Base-by-base conservation (phyloP, 2,329 filamentous ascomycete genomes). In the Alternaria brassicicola region DNA sequence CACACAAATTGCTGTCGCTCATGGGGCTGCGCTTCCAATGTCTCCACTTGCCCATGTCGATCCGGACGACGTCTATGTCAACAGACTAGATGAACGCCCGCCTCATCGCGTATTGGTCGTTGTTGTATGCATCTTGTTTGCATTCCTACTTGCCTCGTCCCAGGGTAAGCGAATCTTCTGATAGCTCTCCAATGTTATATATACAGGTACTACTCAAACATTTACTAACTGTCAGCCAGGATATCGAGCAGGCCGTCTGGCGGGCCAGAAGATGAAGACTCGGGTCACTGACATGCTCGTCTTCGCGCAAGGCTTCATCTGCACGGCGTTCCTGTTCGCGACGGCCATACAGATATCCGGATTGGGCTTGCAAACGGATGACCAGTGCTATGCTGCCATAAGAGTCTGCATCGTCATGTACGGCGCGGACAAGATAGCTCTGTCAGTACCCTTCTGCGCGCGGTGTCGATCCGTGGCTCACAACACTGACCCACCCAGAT, bases 391-490 rank as follows among this genome's bases (percentile, higher is more conserved):
- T 17, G 66, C 61, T 13, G 73, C 71, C 3, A 76, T 78, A 55
- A 66, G 73, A 54, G 53, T 76, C 17, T 79, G 77, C 54, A 67
- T 79, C 12, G 64, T 64, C 6, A 73, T 78, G 60, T 79, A 78
- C 53, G 60, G 70, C 25, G 57, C 46, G 10, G 68, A 68, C 35
- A 79, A 79, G 50, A 58, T 74, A 2, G 19, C 65, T 15, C 57
- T 76, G 58, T 70, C 46, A 57, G 65, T 57, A 15, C 35, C n/a
- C 23, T 23, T 21, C 9, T 31, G 13, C 8, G 19, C 28, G 4
- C 17, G 43, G 19, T 19, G 43, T 15, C 30, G 12, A 23, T 12
- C 19, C 13, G 8, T 6, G 17, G 6, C 12, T 9, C 31, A 49
- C 15, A 46, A 46, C 23, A 10, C 41, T 62, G 19, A 62, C 19